These are phyloP conservation scores for Tricholoma sp. DNA, from an alignment of 768 basidiomycete genomes.

Conservation along the genomic window DNA sequence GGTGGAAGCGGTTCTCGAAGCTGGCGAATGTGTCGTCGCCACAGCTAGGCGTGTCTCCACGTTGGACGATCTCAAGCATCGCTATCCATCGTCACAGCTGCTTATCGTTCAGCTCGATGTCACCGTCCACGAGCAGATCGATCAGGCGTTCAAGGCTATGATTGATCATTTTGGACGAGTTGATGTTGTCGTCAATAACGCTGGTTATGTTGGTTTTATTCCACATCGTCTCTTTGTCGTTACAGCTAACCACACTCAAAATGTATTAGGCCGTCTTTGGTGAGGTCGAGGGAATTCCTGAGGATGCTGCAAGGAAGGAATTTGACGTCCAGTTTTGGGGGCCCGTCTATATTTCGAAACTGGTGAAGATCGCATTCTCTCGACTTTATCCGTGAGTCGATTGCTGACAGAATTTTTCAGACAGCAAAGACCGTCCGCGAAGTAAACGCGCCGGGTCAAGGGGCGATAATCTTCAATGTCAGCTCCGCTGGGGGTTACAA, in stretches of 20 bases:
- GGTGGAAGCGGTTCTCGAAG: not conserved
- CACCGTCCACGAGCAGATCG: not conserved
- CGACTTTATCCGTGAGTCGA: no score
- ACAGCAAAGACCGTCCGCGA: constrained; percentile 32
- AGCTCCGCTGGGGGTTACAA: constrained; percentile 22
- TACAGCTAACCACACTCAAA: no score
- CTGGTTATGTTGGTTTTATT: constrained; percentile 22
- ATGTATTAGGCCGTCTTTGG: constrained; percentile 23
- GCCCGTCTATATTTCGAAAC: constrained; percentile 30
- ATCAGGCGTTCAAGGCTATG: not conserved
- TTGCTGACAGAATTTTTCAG: no score
- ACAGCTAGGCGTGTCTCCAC: no score
- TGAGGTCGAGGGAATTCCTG: constrained; percentile 31
- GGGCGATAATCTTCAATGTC: constrained; percentile 31
- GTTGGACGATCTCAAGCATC: no score
- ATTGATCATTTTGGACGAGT: constrained; percentile 9
- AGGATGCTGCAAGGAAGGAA: constrained; percentile 25
- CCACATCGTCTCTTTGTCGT: no score
- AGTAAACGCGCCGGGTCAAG: constrained; percentile 25
- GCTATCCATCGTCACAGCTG: not conserved
- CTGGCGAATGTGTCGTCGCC: not conserved
- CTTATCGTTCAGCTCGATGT: not conserved
- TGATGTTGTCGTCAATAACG: constrained; percentile 42
- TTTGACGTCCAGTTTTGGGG: constrained; percentile 45
- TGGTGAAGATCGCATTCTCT: constrained; percentile 17